Conservation (phyloP, 805 yeast genomes). For the Osmozyma mogii region DNA sequence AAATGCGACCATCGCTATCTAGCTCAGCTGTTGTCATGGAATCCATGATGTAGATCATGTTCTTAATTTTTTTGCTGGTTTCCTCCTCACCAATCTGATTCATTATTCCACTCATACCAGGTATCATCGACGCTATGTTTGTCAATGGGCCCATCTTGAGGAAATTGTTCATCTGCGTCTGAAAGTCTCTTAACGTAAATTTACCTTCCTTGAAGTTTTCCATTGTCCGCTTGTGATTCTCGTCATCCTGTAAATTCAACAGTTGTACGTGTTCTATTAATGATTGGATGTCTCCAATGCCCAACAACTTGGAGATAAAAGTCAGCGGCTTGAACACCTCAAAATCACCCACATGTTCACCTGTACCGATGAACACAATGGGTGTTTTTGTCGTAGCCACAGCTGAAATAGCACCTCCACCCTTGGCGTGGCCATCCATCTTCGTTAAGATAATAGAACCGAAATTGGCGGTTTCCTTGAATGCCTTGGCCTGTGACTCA, state of each 20-base stretch:
- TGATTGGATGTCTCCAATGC: constrained; percentile 93
- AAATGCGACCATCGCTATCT: constrained; percentile 80
- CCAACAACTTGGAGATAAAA: constrained; percentile 84
- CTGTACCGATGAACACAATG: constrained; percentile 93
- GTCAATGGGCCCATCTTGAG: constrained; percentile 96
- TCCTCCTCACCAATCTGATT: constrained; percentile 89
- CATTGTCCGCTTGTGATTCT: constrained; percentile 80
- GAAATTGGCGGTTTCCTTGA: constrained; percentile 85
- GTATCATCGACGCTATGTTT: constrained; percentile 91
- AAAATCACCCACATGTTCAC: constrained; percentile 90
- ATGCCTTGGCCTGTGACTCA: constrained; percentile 87
- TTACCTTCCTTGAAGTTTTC: constrained; percentile 93
- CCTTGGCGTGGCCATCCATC: constrained; percentile 98
- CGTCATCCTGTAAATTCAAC: constrained; percentile 54
- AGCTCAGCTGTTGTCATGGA: constrained; percentile 92
- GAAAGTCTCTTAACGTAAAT: constrained; percentile 84
- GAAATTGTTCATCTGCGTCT: constrained; percentile 90
- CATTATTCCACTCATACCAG: constrained; percentile 80
- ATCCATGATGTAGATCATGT: constrained; percentile 88
- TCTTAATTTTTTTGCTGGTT: constrained; percentile 71
- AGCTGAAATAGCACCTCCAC: constrained; percentile 99
- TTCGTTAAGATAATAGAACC: constrained; percentile 94
- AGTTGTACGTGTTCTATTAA: constrained; percentile 90
- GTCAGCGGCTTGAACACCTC: constrained; percentile 87
- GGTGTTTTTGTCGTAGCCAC: constrained; percentile 97